Percentiles rank a stretch among this genome's conserved stretches.
phyloP scores from a whole-genome alignment of 768 basidiomycete genomes.

The Phaeotremella skinneri region DNA sequence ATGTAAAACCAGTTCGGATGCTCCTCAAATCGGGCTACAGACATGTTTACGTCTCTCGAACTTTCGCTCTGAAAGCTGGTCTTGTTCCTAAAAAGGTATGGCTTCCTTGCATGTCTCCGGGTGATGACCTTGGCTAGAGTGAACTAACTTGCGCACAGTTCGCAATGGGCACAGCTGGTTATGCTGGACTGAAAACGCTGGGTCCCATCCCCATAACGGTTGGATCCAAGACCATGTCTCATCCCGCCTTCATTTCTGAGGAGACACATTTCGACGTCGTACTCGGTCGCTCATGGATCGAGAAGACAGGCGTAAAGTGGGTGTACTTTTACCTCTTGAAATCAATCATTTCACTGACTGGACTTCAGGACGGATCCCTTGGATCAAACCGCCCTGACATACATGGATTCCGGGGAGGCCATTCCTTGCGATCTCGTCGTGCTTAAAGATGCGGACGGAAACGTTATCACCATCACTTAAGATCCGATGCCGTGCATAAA shows the following conservation, averaged over 20 bases:
- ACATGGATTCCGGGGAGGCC: conserved; percentile 87
- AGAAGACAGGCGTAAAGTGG: conserved; percentile 65
- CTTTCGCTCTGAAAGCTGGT: conserved; percentile 81
- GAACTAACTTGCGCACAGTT: conserved; percentile 48
- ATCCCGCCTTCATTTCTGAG: conserved; percentile 80
- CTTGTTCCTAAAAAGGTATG: conserved; percentile 76
- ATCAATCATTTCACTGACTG: not conserved
- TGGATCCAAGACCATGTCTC: conserved; percentile 50
- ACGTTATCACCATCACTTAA: conserved; percentile 83
- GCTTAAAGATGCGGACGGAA: conserved; percentile 80
- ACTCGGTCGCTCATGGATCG: conserved; percentile 73
- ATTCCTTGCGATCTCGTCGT: conserved; percentile 90
- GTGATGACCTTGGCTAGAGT: not conserved
- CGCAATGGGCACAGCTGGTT: conserved; percentile 88
- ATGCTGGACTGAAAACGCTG: conserved; percentile 65
- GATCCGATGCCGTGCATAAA: too few relatives aligned
- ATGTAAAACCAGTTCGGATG: conserved; percentile 72
- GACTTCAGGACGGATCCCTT: conserved; percentile 62
- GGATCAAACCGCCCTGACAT: conserved; percentile 86
- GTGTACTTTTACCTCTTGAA: conserved; percentile 11
- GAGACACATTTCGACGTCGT: conserved; percentile 96
- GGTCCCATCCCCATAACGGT: conserved; percentile 82
- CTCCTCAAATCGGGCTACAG: conserved; percentile 86
- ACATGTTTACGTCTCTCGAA: conserved; percentile 91
- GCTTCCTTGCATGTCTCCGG: not conserved